phyloP scores from a whole-genome alignment of 192 early-diverging fungal species.

The Gamsiella multidivaricata region DNA sequence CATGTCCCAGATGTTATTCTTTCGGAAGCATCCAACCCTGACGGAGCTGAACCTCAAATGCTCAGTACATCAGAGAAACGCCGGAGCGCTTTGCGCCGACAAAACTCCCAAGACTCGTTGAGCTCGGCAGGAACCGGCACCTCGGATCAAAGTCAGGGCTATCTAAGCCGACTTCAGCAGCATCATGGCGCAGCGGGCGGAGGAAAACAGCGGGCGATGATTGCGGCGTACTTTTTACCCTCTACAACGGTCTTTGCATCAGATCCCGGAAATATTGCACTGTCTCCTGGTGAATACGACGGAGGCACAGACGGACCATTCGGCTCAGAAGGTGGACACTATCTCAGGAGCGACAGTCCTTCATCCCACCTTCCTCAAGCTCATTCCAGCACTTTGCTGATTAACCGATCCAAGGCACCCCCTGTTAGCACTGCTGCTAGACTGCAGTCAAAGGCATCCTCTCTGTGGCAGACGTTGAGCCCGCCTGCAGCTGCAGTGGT shows the following conservation, averaged over 20 bases:
- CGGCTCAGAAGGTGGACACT: background rate
- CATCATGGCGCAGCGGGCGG: background rate
- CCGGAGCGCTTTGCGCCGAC: constrained; percentile 25
- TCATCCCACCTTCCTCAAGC: constrained; percentile 13
- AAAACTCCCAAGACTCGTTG: constrained; percentile 41
- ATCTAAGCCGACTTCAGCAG: constrained; percentile 21
- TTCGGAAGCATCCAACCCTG: constrained; percentile 9
- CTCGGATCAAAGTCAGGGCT: constrained; percentile 34
- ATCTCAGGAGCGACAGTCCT: background rate
- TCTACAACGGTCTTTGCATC: constrained; percentile 48
- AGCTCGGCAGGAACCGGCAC: constrained; percentile 33
- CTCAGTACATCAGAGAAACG: constrained; percentile 9
- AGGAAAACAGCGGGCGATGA: constrained; percentile 43
- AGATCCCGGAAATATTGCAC: constrained; percentile 13
- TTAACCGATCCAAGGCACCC: constrained; percentile 47
- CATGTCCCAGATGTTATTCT: constrained; percentile 45
- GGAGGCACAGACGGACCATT: constrained; percentile 20
- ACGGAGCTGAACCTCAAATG: background rate
- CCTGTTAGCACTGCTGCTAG: constrained; percentile 43
- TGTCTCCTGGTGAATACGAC: constrained; percentile 34
- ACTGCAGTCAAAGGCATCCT: constrained; percentile 41
- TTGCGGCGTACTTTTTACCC: constrained; percentile 42
- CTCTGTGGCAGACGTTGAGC: constrained; percentile 45
- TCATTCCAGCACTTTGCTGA: constrained; percentile 36
- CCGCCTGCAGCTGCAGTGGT: constrained; percentile 47